A percentile compares a stretch with the other conserved stretches of the same genome.
phyloP scores from a whole-genome alignment of 305 asterid species.

The Solanum hybrid region DNA sequence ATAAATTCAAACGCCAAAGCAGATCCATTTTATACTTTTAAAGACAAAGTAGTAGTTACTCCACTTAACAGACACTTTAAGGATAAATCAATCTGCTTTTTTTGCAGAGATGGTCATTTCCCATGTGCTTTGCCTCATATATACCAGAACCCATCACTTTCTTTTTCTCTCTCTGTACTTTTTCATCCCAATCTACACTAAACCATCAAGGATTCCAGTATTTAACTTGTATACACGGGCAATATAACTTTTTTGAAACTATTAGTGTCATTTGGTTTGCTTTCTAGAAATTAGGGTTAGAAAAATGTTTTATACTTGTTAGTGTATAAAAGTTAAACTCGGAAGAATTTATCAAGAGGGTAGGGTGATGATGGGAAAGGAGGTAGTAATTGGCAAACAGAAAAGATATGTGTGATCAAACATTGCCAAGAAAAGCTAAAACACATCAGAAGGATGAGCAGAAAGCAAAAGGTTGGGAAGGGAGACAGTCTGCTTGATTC shows the following conservation, averaged over 20 bases:
- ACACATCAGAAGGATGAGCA: background rate
- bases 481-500: background rate
- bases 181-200: background rate
- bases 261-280: background rate
- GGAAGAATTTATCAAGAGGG: background rate
- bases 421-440: background rate
- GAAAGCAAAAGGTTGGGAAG: background rate
- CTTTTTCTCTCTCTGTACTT: background rate
- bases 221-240: background rate
- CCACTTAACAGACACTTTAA: background rate
- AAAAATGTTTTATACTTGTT: background rate
- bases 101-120: background rate
- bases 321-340: background rate
- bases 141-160: background rate
- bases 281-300: background rate
- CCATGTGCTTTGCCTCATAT: constrained; percentile 8
- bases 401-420: background rate
- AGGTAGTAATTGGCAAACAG: background rate
- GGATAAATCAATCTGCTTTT: constrained; percentile 1
- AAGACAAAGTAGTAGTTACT: background rate
- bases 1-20: background rate
- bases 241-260: background rate
- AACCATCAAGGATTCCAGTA: background rate
- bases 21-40: background rate
- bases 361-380: background rate